A percentile compares a stretch with the other conserved stretches of the same genome.
Conservation (phyloP, 73 alveolate genomes). For the Uronychia setigera region DNA sequence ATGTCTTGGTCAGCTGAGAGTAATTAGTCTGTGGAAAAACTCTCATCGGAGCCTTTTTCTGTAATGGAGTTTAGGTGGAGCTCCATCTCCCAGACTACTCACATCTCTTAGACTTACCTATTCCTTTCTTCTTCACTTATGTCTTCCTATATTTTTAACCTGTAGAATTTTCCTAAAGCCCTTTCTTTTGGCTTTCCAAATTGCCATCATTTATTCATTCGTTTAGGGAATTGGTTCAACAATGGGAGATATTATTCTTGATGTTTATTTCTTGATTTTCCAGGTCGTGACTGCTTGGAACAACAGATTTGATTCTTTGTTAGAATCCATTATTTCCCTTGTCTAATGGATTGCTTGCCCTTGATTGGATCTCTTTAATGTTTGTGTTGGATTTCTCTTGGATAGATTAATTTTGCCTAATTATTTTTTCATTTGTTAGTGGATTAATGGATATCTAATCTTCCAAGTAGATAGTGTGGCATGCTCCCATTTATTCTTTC, state of each 20-base stretch:
- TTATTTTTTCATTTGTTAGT: neutral
- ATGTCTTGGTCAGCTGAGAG: neutral
- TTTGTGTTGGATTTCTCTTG: neutral
- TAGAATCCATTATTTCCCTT: neutral
- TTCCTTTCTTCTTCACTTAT: too few relatives aligned
- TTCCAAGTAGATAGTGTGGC: neutral
- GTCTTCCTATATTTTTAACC: too few relatives aligned
- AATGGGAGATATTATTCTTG: neutral
- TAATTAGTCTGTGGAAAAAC: too few relatives aligned
- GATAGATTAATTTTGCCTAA: neutral
- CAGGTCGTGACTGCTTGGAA: neutral
- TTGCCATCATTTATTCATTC: too few relatives aligned
- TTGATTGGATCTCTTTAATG: neutral
- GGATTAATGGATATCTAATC: neutral
- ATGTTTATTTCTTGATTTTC: neutral
- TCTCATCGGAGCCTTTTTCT: too few relatives aligned
- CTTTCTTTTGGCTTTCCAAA: too few relatives aligned
- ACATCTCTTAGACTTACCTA: too few relatives aligned
- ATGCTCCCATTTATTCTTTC: too few relatives aligned
- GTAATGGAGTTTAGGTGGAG: too few relatives aligned
- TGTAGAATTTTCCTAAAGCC: too few relatives aligned
- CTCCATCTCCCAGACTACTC: too few relatives aligned
- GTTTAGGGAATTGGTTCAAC: too few relatives aligned
- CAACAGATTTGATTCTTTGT: neutral
- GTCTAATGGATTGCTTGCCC: neutral